Conservation (phyloP, 805 yeast species). For the Starmerella stigmatis region DNA sequence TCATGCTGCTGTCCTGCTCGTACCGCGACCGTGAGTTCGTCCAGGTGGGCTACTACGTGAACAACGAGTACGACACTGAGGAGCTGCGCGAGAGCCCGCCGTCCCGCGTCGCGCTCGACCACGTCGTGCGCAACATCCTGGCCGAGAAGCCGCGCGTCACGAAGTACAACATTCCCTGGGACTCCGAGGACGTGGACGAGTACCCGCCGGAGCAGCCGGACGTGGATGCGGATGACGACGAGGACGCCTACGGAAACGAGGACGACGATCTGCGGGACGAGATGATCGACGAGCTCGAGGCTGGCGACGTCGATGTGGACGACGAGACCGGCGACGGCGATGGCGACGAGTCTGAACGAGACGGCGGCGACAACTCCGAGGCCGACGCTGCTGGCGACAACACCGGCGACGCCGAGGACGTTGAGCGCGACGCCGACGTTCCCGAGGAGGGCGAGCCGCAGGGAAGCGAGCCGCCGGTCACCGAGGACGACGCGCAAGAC, state of each 20-base stretch:
- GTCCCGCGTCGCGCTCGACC: constrained; percentile 82
- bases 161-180: constrained; percentile 91
- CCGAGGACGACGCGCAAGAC: too few species aligned
- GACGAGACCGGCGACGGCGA: constrained; percentile 16
- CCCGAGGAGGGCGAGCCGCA: constrained; percentile 3
- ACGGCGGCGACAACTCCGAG: background rate
- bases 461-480: too few species aligned
- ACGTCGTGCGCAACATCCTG: constrained; percentile 82
- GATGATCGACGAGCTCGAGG: constrained; percentile 23
- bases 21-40: constrained; percentile 92
- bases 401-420: constrained; percentile 1
- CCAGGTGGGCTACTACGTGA: constrained; percentile 93
- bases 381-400: constrained; percentile 10
- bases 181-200: constrained; percentile 23
- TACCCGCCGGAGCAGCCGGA: constrained; percentile 28
- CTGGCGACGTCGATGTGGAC: constrained; percentile 22
- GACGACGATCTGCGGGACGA: constrained; percentile 25
- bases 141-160: constrained; percentile 98
- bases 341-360: constrained; percentile 4
- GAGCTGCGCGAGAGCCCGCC: constrained; percentile 92
- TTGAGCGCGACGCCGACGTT: background rate
- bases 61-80: constrained; percentile 90
- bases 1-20: constrained; percentile 81
- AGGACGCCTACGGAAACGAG: constrained; percentile 24
- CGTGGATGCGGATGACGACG: constrained; percentile 24